phyloP scores from a whole-genome alignment of 2,329 filamentous ascomycete species.

The Monosporascus sp. region DNA sequence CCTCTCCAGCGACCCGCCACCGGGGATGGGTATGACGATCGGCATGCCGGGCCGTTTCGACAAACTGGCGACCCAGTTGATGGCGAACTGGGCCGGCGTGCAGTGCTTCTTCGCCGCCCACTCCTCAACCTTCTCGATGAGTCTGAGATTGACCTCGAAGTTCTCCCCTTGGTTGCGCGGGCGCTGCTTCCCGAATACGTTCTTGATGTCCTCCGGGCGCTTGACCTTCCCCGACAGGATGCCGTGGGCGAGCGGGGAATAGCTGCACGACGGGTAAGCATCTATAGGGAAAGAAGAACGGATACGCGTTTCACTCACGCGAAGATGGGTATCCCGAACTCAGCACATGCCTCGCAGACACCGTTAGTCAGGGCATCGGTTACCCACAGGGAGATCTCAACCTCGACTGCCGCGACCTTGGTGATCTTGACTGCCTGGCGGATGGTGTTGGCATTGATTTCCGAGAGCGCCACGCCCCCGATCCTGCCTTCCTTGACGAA shows the following conservation, averaged over 20 bases:
- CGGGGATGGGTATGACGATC: conserved; percentile 45
- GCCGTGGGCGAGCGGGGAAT: conserved; percentile 2
- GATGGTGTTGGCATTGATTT: conserved; percentile 27
- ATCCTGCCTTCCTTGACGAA: conserved; percentile 28
- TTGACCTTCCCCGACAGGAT: conserved; percentile 11
- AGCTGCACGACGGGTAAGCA: background rate
- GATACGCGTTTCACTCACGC: conserved; percentile 41
- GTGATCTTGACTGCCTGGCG: conserved; percentile 19
- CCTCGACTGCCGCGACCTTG: conserved; percentile 27
- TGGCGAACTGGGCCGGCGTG: conserved; percentile 16
- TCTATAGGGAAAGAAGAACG: background rate
- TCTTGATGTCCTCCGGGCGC: conserved; percentile 6
- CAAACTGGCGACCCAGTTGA: conserved; percentile 13
- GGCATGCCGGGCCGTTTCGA: conserved; percentile 31
- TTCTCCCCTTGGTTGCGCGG: conserved; percentile 3
- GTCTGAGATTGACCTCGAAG: conserved; percentile 8
- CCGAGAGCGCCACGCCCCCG: conserved; percentile 27
- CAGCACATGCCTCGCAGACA: conserved; percentile 30
- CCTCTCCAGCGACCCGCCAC: conserved; percentile 36
- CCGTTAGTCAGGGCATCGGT: conserved; percentile 25
- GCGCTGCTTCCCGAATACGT: background rate
- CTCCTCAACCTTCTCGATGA: conserved; percentile 11
- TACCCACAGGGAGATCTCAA: conserved; percentile 28
- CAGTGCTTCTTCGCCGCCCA: conserved; percentile 14
- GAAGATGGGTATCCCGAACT: conserved; percentile 49